Evolutionary conservation across 495 filamentous ascomycete species (phyloP).

Genomic region (Melanomma pulvis-pyrius): DNA sequence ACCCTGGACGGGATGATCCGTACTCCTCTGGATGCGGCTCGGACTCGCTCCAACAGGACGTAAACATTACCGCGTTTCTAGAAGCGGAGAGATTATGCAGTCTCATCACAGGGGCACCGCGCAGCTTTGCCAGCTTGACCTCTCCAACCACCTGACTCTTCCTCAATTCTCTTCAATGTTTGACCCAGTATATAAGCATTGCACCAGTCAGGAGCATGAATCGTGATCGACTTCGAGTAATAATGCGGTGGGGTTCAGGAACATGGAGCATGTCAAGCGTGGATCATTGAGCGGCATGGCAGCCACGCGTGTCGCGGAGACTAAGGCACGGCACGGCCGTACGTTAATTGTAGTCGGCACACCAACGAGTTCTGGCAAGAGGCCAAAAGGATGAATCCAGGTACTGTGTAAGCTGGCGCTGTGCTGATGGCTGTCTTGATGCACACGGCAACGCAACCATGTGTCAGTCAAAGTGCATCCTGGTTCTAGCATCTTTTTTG

Average conservation of each 20-base stretch:
- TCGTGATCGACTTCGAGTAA: background rate
- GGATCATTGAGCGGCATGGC: constrained; percentile 5
- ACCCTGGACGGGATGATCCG: background rate
- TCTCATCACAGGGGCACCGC: background rate
- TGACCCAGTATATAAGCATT: background rate
- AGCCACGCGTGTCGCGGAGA: constrained; percentile 15
- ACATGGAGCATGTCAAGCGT: background rate
- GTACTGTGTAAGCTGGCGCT: too few species aligned
- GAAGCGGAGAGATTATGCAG: background rate
- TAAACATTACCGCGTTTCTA: background rate
- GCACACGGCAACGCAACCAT: too few species aligned
- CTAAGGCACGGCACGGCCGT: background rate
- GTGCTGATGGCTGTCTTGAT: too few species aligned
- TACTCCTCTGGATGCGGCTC: background rate
- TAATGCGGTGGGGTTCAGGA: background rate
- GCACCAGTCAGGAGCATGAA: background rate
- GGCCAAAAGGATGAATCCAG: background rate
- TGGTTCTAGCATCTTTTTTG: too few species aligned
- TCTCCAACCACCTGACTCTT: background rate
- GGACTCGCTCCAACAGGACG: background rate
- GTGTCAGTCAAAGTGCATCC: too few species aligned
- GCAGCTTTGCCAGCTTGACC: background rate
- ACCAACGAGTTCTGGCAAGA: background rate
- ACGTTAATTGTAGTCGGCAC: background rate
- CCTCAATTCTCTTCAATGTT: background rate